Evolutionary conservation across 2,329 filamentous ascomycete species (phyloP).

Genomic region (Xylariaceae sp.): DNA sequence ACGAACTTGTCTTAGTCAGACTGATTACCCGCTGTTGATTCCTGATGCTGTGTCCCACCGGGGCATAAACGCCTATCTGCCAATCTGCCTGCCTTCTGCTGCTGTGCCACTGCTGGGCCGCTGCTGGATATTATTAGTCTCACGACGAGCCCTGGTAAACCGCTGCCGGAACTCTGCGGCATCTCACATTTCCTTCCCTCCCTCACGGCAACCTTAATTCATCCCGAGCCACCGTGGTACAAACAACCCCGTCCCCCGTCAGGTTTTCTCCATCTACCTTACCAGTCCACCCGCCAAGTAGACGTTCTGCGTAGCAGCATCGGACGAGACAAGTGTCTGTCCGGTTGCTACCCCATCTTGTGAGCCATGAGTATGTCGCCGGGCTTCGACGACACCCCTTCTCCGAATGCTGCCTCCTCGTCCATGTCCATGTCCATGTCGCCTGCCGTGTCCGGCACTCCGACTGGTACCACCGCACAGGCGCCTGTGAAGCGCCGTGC

Average conservation of each 20-base stretch:
- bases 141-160: too few relatives aligned
- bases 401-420: slow-evolving; percentile 27
- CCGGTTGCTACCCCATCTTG: slow-evolving; percentile 9
- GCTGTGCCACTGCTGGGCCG: slow-evolving; percentile 26
- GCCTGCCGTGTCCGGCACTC: slow-evolving; percentile 27
- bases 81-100: slow-evolving; percentile 19
- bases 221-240: slow-evolving; percentile 24
- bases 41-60: slow-evolving; percentile 17
- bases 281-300: slow-evolving; percentile 6
- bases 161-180: slow-evolving; percentile 25
- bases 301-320: slow-evolving; percentile 9
- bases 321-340: slow-evolving; percentile 8
- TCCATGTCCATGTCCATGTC: slow-evolving; percentile 37
- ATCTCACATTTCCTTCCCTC: slow-evolving; percentile 15
- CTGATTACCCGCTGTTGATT: too few relatives aligned
- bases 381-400: slow-evolving; percentile 17
- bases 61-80: slow-evolving; percentile 13
- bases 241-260: slow-evolving; percentile 12
- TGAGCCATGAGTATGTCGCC: slow-evolving; percentile 33
- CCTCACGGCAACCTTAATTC: slow-evolving; percentile 29
- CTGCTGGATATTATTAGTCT: too few relatives aligned
- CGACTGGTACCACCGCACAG: slow-evolving; percentile 8
- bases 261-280: neutral
- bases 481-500: slow-evolving; percentile 55
- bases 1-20: slow-evolving; percentile 28